Evolutionary conservation across 176 grass and related monocot species (phyloP), one percentile per base, ranked within the genome.

Genomic region (Microstegium vimineum): DNA sequence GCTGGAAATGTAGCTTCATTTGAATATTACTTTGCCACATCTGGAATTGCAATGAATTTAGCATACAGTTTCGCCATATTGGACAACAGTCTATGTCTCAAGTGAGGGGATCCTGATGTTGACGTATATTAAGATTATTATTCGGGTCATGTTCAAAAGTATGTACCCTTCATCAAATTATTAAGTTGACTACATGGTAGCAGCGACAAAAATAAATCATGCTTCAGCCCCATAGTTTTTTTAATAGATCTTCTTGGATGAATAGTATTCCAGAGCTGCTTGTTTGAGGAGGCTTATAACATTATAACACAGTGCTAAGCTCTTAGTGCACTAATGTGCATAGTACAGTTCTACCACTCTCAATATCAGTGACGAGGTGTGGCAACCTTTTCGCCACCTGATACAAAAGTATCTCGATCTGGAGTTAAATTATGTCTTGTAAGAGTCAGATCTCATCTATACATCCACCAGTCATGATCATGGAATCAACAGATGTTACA

Each of bases 1-100:
- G 70, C 60, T 57, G 69, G 70, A 82, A 73, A 89, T 89, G 86
- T 89, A 77, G 64, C 42, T 85, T 66, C 49, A 63, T 72, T 91
- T 76, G 54, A 72, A 71, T 51, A 10, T 71, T 89, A 62, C 22
- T 78, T 73, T 79, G 47, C 15, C 25, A 57, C 23, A 32, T 73
- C 74, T 80, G 47, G 22, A 59, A 38, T 38, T 63, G 56, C 46
- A 80, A 75, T 60, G 42, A 85, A 40, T 71, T 63, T 77, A 82
- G 32, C 42, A 72, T 66, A 43, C 52, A 66, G 62, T 77, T n/a
- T 65, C 43, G 22, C 8, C 32, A 42, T 54, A 22, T 82, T 66
- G 34, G 46, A 66, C 28, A 86, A 38, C 8, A 46, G 49, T 77
- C 12, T 47, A 68, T 9, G 15, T 85, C 76, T 84, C 75, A 33